Evolutionary conservation across 1,284 basidiomycete genomes (phyloP), one percentile per base, ranked within the genome.

Genomic region (Cerrena zonata): DNA sequence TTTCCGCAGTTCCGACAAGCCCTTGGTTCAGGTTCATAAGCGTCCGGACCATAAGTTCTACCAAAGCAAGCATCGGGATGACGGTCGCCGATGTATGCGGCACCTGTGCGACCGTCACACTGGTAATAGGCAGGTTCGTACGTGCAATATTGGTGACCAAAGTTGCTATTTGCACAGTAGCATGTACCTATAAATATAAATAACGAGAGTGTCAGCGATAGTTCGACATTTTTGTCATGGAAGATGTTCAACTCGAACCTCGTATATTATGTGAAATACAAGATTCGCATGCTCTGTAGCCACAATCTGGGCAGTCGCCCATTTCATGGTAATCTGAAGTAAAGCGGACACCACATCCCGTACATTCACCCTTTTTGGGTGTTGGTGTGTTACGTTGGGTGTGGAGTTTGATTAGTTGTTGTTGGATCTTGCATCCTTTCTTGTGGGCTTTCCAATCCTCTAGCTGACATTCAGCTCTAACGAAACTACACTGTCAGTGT

Each of bases 81-180:
- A 24, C 65, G 58, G 52, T 71, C 68, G 13, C 70, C 69, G 38
- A 52, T 54, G 53, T 69, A 71, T 2, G 24, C 47, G n/a, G 55
- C 55, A n/a, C 62, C 65, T 39, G 54, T 62, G 21, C 61, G 58
- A 13, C 64, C 64, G 53, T 63, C 64, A 46, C 56, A 52, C 53
- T 71, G 68, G 52, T 68, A 70, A 58, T 58, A 65, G 27, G 55
- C 52, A 10, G 67, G 66, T 22, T 59, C 60, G 54, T 57, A 60
- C 30, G 49, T 47, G 53, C 70, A 73, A 52, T 73, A 71, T 13
- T 51, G 53, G 26, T 60, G 50, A 13, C 69, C 69, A 47, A 72
- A 70, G 51, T 73, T 70, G 11, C 61, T 62, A 43, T 63, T 62
- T 11, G 58, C 59, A 57, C 71, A 71, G 51, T 69, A 68, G 59